Base-by-base conservation (phyloP, 495 filamentous ascomycete species). In the Rhizodiscina lignyota region DNA sequence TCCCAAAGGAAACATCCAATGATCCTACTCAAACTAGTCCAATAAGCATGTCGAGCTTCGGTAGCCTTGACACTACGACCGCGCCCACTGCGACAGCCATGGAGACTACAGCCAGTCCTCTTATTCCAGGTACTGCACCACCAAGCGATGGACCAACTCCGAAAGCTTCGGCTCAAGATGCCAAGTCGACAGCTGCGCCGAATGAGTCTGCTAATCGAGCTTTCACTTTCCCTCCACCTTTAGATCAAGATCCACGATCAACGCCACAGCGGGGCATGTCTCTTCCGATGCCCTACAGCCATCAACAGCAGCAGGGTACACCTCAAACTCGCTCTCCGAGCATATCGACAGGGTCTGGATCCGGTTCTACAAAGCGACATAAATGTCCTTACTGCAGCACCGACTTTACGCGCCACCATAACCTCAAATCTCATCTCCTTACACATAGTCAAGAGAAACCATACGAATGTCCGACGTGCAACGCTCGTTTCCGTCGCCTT, bases 401-500 rank as follows among this genome's bases (percentile, higher is more conserved):
- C 5, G 87, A 91, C 47, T 99, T 99, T 47, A 99, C 89, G 6
- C 70, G 89, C 6, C 91, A 96, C 51, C 89, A 99, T 51, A 99
- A 99, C 44, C 70, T 99, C n/a, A 99, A 99, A 56, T 93, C 83
- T 41, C 89, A 99, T 61, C 70, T 99, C 22, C 70, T 99, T 39
- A 99, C 89, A 0, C 89, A 99, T 51, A 94, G 87, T 44, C 89
- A 99, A 58, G 91, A 96, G 55, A 99, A 99, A 53, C 89, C 89
- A 0, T 99, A 84, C 49, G 70, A 83, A 17, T 99, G 89, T 48
- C 70, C 79, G 37, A 81, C 79, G 16, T 99, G 89, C 49, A 70
- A 86, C 34, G 74, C 85, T 42, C 72, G 86, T 18, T 99, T 99
- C 53, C 73, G 89, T 32, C 70, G 89, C 39, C 64, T 96, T 18